phyloP scores from a whole-genome alignment of 1,139 yeast species.

The Blastobotrys serpentis region DNA sequence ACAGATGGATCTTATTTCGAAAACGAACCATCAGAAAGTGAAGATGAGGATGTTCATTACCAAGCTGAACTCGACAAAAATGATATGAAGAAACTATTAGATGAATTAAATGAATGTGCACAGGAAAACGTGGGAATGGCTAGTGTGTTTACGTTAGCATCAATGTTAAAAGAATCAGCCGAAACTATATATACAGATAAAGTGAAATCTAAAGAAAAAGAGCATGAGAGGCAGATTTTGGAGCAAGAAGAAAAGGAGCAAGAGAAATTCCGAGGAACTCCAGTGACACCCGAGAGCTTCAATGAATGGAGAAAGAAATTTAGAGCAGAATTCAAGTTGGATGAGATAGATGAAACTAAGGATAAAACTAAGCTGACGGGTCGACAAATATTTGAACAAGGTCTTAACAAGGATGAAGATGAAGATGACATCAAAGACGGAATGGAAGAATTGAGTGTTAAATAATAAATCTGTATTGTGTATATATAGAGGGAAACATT shows the following conservation, averaged over 20 bases:
- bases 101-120: slow-evolving; percentile 50
- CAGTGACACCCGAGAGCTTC: slow-evolving; percentile 73
- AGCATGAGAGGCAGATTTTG: slow-evolving; percentile 56
- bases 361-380: slow-evolving; percentile 62
- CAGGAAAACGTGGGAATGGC: slow-evolving; percentile 82
- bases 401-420: slow-evolving; percentile 69
- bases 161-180: slow-evolving; percentile 75
- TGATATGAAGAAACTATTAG: slow-evolving; percentile 47
- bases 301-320: slow-evolving; percentile 66
- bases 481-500: background rate
- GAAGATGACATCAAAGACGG: slow-evolving; percentile 41
- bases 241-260: slow-evolving; percentile 70
- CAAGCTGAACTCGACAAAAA: slow-evolving; percentile 27
- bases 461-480: slow-evolving; percentile 1
- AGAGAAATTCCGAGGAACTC: slow-evolving; percentile 70
- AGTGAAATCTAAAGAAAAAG: slow-evolving; percentile 54
- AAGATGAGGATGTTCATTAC: slow-evolving; percentile 21
- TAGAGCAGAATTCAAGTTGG: slow-evolving; percentile 53
- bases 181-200: slow-evolving; percentile 63
- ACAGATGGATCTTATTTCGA: slow-evolving; percentile 42
- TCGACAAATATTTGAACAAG: slow-evolving; percentile 82
- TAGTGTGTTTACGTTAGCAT: slow-evolving; percentile 73
- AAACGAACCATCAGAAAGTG: slow-evolving; percentile 44
- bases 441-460: slow-evolving; percentile 19
- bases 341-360: slow-evolving; percentile 50